A percentile compares a stretch with the other conserved stretches of the same genome.
Evolutionary conservation across 164 flowering plant species (phyloP).

Genomic region (Aristolochia californica): DNA sequence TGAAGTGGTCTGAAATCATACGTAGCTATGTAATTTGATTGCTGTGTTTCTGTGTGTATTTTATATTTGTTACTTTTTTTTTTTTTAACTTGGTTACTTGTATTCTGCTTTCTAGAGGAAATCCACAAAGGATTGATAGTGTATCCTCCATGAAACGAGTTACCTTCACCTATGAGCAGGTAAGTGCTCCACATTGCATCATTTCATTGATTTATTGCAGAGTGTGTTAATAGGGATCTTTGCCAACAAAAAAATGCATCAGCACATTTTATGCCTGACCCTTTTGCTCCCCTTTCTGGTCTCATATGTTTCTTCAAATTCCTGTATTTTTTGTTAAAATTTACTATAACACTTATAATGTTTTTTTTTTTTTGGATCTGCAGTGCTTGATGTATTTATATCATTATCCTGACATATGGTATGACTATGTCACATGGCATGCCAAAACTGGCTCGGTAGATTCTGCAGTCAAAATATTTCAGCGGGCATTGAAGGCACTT

Average conservation of each 20-base stretch:
- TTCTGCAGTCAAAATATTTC: slow-evolving; percentile 82
- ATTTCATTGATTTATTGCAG: not conserved
- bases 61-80: not conserved
- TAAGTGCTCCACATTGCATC: slow-evolving; percentile 12
- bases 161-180: slow-evolving; percentile 88
- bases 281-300: not conserved
- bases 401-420: slow-evolving; percentile 97
- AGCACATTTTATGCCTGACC: not conserved
- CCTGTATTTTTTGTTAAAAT: too few relatives aligned
- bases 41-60: not conserved
- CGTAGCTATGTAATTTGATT: not conserved
- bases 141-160: slow-evolving; percentile 69
- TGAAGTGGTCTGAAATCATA: too few relatives aligned
- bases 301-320: not conserved
- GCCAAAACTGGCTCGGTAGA: slow-evolving; percentile 74
- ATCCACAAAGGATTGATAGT: slow-evolving; percentile 92
- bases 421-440: slow-evolving; percentile 95
- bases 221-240: not conserved
- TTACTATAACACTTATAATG: too few relatives aligned
- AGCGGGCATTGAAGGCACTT: slow-evolving; percentile 86
- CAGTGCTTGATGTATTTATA: slow-evolving; percentile 96
- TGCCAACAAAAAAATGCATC: too few relatives aligned
- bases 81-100: not conserved
- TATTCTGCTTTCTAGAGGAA: slow-evolving; percentile 42
- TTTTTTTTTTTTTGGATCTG: slow-evolving; percentile 6